phyloP scores from a whole-genome alignment of 176 grass and related monocot species.

The Thinopyrum elongatum region DNA sequence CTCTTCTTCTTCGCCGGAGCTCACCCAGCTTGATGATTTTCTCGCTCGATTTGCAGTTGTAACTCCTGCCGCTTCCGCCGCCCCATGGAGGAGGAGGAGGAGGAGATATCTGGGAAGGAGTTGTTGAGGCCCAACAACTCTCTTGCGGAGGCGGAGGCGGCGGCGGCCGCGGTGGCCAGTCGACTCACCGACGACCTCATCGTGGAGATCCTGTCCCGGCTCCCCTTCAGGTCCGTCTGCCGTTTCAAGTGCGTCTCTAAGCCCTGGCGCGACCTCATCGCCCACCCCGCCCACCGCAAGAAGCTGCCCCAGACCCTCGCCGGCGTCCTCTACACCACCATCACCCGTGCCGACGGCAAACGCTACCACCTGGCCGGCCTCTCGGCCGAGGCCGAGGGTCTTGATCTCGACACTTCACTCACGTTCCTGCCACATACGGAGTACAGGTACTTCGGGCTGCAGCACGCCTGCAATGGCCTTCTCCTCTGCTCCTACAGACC shows the following conservation, averaged over 20 bases:
- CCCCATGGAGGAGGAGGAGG: neutral
- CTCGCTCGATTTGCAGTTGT: too few relatives aligned
- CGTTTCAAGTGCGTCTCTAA: neutral
- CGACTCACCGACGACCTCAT: neutral
- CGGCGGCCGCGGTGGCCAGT: neutral
- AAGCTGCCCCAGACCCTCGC: neutral
- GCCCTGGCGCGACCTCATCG: neutral
- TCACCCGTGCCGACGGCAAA: fast-evolving
- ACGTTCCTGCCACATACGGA: neutral
- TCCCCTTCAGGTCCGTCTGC: neutral
- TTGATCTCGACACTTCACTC: neutral
- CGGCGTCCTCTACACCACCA: neutral
- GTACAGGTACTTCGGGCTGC: neutral
- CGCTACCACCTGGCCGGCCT: neutral
- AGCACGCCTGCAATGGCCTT: neutral
- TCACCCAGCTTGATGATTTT: too few relatives aligned
- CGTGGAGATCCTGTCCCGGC: neutral
- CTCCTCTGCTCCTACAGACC: neutral
- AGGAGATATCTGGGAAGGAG: neutral
- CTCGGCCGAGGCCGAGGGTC: neutral
- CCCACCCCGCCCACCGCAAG: neutral
- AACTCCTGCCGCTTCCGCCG: too few relatives aligned
- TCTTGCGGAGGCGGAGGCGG: neutral
- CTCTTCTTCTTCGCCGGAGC: too few relatives aligned
- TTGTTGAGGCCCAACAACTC: neutral